Conservation (phyloP, 2,329 filamentous ascomycete species). For the Epichloe scottii region DNA sequence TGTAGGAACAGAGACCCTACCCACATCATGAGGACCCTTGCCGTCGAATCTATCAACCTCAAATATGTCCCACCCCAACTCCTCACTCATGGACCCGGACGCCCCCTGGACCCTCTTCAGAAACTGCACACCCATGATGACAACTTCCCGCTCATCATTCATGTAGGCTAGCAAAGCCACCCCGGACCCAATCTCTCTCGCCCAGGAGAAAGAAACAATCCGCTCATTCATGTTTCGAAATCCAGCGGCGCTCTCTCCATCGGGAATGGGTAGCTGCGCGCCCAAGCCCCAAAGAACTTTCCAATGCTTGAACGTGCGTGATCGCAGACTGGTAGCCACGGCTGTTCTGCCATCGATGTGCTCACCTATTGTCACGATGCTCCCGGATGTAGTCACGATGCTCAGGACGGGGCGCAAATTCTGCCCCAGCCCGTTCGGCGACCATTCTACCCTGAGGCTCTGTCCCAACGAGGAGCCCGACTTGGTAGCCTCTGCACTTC, state of each 20-base stretch:
- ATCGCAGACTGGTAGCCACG: conserved; percentile 19
- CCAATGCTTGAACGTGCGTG: conserved; percentile 35
- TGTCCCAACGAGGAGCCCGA: conserved; percentile 41
- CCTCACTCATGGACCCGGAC: conserved; percentile 10
- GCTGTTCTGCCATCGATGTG: conserved; percentile 18
- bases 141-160: conserved; percentile 37
- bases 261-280: conserved; percentile 36
- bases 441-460: conserved; percentile 42
- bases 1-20: background rate
- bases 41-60: conserved; percentile 38
- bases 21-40: conserved; percentile 29
- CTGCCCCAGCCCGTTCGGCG: conserved; percentile 42
- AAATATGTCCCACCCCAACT: conserved; percentile 34
- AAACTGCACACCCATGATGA: conserved; percentile 36
- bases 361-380: conserved; percentile 40
- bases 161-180: conserved; percentile 37
- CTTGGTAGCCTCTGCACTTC: conserved; percentile 31
- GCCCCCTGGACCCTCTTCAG: conserved; percentile 13
- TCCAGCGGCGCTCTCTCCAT: conserved; percentile 19
- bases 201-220: conserved; percentile 42
- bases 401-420: conserved; percentile 39
- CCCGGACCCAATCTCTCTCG: conserved; percentile 27
- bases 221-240: conserved; percentile 29
- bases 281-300: conserved; percentile 44
- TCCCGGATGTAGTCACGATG: conserved; percentile 37